phyloP scores from a whole-genome alignment of 2,329 filamentous ascomycete genomes.

The Daldinia sp. region DNA sequence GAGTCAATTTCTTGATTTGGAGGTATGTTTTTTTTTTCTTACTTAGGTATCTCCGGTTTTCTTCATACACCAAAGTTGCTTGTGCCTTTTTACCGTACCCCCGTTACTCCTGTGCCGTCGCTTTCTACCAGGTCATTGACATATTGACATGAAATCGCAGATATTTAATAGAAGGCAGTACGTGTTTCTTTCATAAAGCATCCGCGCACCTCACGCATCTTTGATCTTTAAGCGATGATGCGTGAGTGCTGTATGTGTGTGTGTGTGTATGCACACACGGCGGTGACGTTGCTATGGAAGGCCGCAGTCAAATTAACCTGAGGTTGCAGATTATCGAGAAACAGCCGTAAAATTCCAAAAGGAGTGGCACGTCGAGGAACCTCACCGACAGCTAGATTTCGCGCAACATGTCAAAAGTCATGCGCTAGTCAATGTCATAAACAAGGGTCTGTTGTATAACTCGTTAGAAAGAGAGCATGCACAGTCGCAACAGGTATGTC shows the following conservation, averaged over 20 bases:
- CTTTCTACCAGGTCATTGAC: slow-evolving; percentile 38
- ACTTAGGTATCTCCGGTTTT: slow-evolving; percentile 36
- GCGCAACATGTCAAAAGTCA: slow-evolving; percentile 71
- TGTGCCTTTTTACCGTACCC: slow-evolving; percentile 13
- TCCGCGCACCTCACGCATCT: slow-evolving; percentile 23
- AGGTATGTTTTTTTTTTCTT: slow-evolving; percentile 61
- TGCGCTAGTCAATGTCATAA: slow-evolving; percentile 69
- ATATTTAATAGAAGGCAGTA: slow-evolving; percentile 70
- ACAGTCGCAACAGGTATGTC: slow-evolving; percentile 57
- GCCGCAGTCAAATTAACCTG: slow-evolving; percentile 47
- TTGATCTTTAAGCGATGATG: slow-evolving; percentile 20
- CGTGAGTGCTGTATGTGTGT: slow-evolving; percentile 23
- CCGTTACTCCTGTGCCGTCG: slow-evolving; percentile 7
- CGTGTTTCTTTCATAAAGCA: slow-evolving; percentile 48
- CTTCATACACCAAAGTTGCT: slow-evolving; percentile 24
- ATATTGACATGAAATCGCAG: slow-evolving; percentile 50
- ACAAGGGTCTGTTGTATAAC: slow-evolving; percentile 69
- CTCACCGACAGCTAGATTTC: slow-evolving; percentile 69
- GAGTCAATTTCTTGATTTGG: slow-evolving; percentile 76
- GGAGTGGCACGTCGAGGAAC: slow-evolving; percentile 71
- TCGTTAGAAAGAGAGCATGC: slow-evolving; percentile 65
- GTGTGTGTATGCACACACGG: not conserved
- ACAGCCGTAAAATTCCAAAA: slow-evolving; percentile 73
- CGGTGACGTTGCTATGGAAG: slow-evolving; percentile 40
- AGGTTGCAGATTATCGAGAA: slow-evolving; percentile 68